Conservation (phyloP, 164 flowering plant genomes). For the Malania oleifera region DNA sequence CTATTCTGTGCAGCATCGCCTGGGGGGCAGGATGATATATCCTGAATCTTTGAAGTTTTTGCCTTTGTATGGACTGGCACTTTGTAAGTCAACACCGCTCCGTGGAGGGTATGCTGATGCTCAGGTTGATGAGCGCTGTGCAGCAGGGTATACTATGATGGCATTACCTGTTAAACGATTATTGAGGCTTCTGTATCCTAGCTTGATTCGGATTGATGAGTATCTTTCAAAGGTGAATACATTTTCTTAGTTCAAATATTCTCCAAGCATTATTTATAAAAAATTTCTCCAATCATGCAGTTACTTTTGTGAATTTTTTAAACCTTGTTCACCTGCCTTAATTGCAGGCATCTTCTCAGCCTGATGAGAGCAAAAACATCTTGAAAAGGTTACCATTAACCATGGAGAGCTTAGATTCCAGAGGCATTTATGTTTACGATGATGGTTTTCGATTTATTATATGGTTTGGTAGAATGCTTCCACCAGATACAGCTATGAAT, state of each 20-base stretch:
- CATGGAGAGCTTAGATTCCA: conserved; percentile 69
- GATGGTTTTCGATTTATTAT: conserved; percentile 85
- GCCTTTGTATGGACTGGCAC: conserved; percentile 71
- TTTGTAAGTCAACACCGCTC: conserved; percentile 72
- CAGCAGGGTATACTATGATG: conserved; percentile 88
- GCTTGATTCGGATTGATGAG: conserved; percentile 75
- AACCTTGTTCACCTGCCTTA: conserved; percentile 7
- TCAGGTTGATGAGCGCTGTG: conserved; percentile 91
- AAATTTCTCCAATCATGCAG: background rate
- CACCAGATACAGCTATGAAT: conserved; percentile 58
- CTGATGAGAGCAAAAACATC: conserved; percentile 33
- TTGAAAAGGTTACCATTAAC: conserved; percentile 53
- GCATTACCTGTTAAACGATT: conserved; percentile 69
- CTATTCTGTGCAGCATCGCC: conserved; percentile 89
- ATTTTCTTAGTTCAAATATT: background rate
- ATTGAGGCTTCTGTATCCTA: conserved; percentile 84
- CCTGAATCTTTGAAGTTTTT: conserved; percentile 83
- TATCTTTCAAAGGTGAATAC: conserved; percentile 57
- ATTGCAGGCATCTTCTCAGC: conserved; percentile 42
- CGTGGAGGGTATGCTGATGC: conserved; percentile 90
- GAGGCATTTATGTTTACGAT: conserved; percentile 83
- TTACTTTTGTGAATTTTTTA: background rate
- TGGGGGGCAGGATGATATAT: conserved; percentile 84
- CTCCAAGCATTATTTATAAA: no score
- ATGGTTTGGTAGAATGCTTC: conserved; percentile 90